Evolutionary conservation across 352 stramenopile species (phyloP).

Genomic region (Phytophthora ramorum): DNA sequence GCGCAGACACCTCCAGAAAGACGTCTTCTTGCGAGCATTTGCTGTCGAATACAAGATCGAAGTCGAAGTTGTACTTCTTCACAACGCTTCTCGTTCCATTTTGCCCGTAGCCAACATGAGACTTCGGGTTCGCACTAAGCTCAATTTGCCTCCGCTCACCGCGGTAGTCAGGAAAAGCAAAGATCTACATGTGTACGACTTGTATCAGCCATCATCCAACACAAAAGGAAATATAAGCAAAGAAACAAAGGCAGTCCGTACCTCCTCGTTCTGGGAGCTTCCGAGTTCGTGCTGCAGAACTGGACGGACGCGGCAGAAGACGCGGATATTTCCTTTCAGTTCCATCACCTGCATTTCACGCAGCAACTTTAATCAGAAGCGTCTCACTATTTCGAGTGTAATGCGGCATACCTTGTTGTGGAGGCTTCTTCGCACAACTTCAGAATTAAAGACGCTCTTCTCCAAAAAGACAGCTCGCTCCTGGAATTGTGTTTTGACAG

Average conservation of each 20-base stretch:
- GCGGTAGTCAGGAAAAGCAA: conserved; percentile 75
- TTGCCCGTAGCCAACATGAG: conserved; percentile 80
- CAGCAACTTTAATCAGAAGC: conserved; percentile 6
- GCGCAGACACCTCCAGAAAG: conserved; percentile 95
- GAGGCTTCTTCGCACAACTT: conserved; percentile 77
- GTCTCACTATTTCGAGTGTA: not conserved
- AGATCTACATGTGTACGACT: conserved; percentile 70
- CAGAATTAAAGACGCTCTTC: conserved; percentile 60
- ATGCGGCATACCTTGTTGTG: conserved; percentile 76
- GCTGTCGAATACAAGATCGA: conserved; percentile 97
- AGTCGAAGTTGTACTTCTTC: conserved; percentile 95
- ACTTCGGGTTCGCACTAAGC: conserved; percentile 63
- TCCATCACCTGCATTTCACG: conserved; percentile 89
- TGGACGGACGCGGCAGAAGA: conserved; percentile 95
- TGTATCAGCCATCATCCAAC: not conserved
- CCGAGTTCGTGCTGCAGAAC: conserved; percentile 74
- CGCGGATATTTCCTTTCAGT: conserved; percentile 96
- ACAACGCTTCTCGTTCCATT: conserved; percentile 53
- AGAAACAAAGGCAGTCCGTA: conserved; percentile 20
- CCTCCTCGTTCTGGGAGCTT: conserved; percentile 51
- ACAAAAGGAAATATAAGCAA: not conserved
- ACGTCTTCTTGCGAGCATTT: conserved; percentile 95
- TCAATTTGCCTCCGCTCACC: conserved; percentile 78
- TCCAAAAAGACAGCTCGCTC: conserved; percentile 50
- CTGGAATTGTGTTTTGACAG: conserved; percentile 33